These are phyloP conservation scores for Cyamopsis tetragonoloba DNA, from an alignment of 306 rosid genomes.

Conservation along the genomic window DNA sequence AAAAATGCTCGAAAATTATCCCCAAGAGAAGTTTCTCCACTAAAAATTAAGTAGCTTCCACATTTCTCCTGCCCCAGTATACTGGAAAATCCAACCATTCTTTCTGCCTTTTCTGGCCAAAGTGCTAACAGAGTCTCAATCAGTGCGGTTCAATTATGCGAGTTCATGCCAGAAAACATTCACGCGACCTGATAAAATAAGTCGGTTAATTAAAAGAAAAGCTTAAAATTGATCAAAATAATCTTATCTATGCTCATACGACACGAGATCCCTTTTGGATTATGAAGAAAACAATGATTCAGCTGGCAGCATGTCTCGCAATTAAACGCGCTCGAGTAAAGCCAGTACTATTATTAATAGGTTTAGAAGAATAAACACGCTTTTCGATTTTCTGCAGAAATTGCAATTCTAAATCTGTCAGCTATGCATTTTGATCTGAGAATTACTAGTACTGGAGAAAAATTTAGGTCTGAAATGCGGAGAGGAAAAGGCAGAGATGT, in stretches of 20 bases:
- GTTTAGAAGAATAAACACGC: background rate
- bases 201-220: background rate
- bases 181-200: constrained; percentile 32
- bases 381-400: background rate
- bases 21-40: constrained; percentile 60
- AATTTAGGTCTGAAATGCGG: background rate
- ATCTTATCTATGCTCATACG: background rate
- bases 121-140: constrained; percentile 30
- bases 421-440: background rate
- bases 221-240: background rate
- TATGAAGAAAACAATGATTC: background rate
- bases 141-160: constrained; percentile 26
- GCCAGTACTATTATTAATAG: background rate
- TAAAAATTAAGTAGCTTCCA: constrained; percentile 62
- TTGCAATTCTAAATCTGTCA: too few species aligned
- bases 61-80: constrained; percentile 43
- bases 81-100: constrained; percentile 30
- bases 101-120: constrained; percentile 33
- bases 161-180: constrained; percentile 15
- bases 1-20: constrained; percentile 44
- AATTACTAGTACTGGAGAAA: background rate
- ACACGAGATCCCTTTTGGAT: background rate
- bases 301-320: background rate
- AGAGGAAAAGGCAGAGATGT: background rate
- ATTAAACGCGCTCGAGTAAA: background rate